Evolutionary conservation across 2,329 filamentous ascomycete genomes (phyloP).

Genomic region (Claviceps maximensis): DNA sequence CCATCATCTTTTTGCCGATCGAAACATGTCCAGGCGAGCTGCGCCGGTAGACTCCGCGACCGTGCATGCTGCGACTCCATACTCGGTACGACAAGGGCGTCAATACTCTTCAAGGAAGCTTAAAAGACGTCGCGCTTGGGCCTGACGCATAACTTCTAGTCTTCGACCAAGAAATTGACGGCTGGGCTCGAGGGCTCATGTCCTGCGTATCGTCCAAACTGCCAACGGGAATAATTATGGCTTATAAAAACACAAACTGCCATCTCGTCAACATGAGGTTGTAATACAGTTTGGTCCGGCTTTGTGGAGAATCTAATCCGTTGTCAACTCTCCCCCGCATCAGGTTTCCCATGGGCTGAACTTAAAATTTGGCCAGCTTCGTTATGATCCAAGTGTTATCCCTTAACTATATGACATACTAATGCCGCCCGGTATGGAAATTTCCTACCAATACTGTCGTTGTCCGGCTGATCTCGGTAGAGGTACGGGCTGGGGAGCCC

Average conservation of each 20-base stretch:
- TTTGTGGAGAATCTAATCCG: neutral
- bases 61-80: neutral
- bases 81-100: neutral
- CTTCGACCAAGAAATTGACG: neutral
- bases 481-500: too few relatives aligned
- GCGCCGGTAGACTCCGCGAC: slow-evolving; percentile 1
- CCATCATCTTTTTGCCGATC: neutral
- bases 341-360: neutral
- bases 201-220: neutral
- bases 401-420: neutral
- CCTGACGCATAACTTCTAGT: neutral
- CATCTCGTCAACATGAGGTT: neutral
- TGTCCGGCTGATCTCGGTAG: too few relatives aligned
- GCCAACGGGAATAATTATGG: too few relatives aligned
- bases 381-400: neutral
- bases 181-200: neutral
- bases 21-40: neutral
- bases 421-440: too few relatives aligned
- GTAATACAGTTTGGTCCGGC: neutral
- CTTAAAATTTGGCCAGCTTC: neutral
- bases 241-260: neutral
- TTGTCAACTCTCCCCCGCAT: neutral
- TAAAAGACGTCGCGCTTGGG: neutral
- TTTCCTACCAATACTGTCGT: too few relatives aligned
- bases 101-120: neutral